These are phyloP conservation scores for Aspergillus sojae DNA, from an alignment of 2,329 filamentous ascomycete genomes.

Conservation along the genomic window DNA sequence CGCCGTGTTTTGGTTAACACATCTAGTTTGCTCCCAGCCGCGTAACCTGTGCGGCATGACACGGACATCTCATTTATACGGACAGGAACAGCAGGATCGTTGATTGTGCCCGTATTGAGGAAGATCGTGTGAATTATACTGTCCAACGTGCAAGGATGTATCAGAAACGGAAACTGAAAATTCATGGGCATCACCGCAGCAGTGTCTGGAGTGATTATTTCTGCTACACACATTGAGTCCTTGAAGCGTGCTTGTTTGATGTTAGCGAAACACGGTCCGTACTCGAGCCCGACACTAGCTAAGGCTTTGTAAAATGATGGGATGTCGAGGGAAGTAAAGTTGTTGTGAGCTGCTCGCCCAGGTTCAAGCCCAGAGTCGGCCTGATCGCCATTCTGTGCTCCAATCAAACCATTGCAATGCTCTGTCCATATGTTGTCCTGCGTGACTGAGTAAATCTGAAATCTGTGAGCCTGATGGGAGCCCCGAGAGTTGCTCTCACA, in stretches of 20 bases:
- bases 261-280: conserved; percentile 33
- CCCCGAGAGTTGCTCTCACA: background rate
- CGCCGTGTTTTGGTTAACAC: conserved; percentile 15
- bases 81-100: conserved; percentile 25
- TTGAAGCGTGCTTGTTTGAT: conserved; percentile 19
- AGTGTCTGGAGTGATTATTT: conserved; percentile 30
- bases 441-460: conserved; percentile 25
- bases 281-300: conserved; percentile 27
- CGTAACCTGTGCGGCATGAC: conserved; percentile 7
- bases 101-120: conserved; percentile 13
- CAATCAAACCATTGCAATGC: conserved; percentile 26
- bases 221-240: conserved; percentile 18
- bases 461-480: conserved; percentile 12
- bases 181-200: conserved; percentile 29
- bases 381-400: background rate
- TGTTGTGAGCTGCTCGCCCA: background rate
- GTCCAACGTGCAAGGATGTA: conserved; percentile 38
- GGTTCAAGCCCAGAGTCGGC: background rate
- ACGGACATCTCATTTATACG: conserved; percentile 25
- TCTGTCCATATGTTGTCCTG: conserved; percentile 28
- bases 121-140: conserved; percentile 35
- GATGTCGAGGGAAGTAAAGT: conserved; percentile 20
- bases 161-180: conserved; percentile 27
- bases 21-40: conserved; percentile 14
- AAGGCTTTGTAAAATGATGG: conserved; percentile 30